Conservation (phyloP, 164 flowering plant genomes). For the Vitis amurensis region DNA sequence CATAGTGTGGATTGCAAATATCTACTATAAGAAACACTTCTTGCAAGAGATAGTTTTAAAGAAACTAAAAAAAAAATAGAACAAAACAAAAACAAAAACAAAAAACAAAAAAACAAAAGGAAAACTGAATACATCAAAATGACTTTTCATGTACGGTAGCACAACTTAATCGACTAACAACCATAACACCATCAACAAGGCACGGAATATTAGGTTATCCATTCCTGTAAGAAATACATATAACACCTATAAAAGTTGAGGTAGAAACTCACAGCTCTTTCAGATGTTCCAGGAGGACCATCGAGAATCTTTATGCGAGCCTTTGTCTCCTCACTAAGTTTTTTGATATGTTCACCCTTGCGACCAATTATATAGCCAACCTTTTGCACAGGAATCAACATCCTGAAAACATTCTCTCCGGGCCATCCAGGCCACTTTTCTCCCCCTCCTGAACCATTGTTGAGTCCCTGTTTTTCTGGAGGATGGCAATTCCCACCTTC, state of each 20-base stretch:
- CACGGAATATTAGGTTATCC: too few relatives aligned
- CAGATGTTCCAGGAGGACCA: conserved; percentile 86
- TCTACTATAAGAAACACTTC: too few relatives aligned
- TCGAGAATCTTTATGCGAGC: conserved; percentile 96
- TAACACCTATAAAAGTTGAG: background rate
- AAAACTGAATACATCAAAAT: too few relatives aligned
- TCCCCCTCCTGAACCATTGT: conserved; percentile 31
- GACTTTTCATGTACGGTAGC: too few relatives aligned
- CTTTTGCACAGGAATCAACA: conserved; percentile 90
- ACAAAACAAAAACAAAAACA: too few relatives aligned
- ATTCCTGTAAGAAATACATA: too few relatives aligned
- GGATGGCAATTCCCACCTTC: conserved; percentile 21
- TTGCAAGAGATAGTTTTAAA: too few relatives aligned
- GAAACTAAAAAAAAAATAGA: too few relatives aligned
- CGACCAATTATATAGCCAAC: conserved; percentile 98
- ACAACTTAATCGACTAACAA: too few relatives aligned
- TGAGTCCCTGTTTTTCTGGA: conserved; percentile 25
- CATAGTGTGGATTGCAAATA: too few relatives aligned
- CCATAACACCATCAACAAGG: too few relatives aligned
- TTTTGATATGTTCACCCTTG: conserved; percentile 90
- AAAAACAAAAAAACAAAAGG: too few relatives aligned
- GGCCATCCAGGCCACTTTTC: conserved; percentile 99
- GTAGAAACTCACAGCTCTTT: conserved; percentile 85
- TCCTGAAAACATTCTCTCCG: conserved; percentile 86
- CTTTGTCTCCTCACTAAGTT: conserved; percentile 88